A percentile compares a stretch with the other conserved stretches of the same genome.
phyloP scores from a whole-genome alignment of 2,329 filamentous ascomycete species.

The Tolypocladium album region DNA sequence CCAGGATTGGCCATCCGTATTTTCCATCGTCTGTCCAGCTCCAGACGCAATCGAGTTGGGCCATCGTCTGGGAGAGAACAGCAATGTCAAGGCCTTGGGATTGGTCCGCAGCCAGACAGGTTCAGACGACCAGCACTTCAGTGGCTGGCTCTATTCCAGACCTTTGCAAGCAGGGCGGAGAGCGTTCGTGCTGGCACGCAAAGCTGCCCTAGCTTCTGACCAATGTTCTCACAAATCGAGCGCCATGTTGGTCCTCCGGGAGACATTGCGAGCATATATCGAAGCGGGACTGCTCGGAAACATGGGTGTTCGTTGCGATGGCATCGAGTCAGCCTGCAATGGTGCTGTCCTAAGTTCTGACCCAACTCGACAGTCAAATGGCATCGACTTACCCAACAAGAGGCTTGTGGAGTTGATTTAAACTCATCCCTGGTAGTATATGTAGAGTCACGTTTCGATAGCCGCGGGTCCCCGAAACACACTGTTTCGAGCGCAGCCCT shows the following conservation, averaged over 20 bases:
- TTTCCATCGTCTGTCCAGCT: neutral
- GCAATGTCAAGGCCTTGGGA: neutral
- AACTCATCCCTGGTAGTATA: neutral
- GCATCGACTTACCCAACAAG: neutral
- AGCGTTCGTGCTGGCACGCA: neutral
- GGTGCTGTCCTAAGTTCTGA: no score
- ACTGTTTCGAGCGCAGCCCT: neutral
- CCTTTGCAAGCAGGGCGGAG: neutral
- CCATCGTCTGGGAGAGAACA: neutral
- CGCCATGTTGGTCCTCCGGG: neutral
- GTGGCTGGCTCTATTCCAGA: neutral
- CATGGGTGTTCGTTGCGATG: neutral
- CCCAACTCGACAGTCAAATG: neutral
- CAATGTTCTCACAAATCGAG: neutral
- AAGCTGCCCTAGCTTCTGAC: neutral
- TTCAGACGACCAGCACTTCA: neutral
- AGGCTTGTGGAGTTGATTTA: neutral
- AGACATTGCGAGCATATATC: neutral
- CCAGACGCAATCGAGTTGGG: neutral
- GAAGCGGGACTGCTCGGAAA: neutral
- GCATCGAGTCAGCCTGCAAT: neutral
- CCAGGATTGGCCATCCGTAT: neutral
- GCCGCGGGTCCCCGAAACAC: neutral
- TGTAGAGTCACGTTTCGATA: neutral
- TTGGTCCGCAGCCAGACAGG: neutral